Evolutionary conservation across 2,329 filamentous ascomycete genomes (phyloP).

Genomic region (Aspergillus sp.): DNA sequence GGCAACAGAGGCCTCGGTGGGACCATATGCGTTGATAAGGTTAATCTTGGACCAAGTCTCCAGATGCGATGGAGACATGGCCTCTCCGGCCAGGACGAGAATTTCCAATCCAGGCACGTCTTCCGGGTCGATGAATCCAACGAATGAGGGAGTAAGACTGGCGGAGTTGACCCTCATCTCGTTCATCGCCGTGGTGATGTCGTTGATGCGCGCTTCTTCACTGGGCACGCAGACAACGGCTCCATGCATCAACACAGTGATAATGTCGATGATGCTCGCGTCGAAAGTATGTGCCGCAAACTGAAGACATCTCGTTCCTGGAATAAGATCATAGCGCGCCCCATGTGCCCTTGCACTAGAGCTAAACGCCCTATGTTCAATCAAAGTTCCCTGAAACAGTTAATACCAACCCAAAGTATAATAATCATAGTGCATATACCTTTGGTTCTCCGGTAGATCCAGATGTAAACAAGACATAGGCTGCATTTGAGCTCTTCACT

Average conservation of each 20-base stretch:
- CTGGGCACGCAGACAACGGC: constrained; percentile 47
- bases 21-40: constrained; percentile 10
- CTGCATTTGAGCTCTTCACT: constrained; percentile 28
- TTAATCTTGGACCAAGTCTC: constrained; percentile 25
- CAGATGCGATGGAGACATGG: constrained; percentile 20
- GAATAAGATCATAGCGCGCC: constrained; percentile 43
- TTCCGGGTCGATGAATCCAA: constrained; percentile 27
- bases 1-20: constrained; percentile 8
- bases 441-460: constrained; percentile 54
- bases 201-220: constrained; percentile 43
- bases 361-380: constrained; percentile 57
- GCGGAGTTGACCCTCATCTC: constrained; percentile 46
- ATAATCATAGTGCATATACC: constrained; percentile 14
- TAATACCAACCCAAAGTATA: background rate
- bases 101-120: constrained; percentile 29
- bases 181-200: constrained; percentile 49
- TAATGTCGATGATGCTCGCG: constrained; percentile 50
- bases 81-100: constrained; percentile 30
- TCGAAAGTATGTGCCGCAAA: constrained; percentile 55
- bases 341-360: constrained; percentile 53
- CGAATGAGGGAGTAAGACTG: constrained; percentile 53
- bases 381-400: constrained; percentile 51
- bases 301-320: constrained; percentile 53
- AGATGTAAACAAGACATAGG: constrained; percentile 58
- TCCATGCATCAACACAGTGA: constrained; percentile 52